phyloP scores from a whole-genome alignment of 1,139 yeast species.

The Kodamaea arcana region DNA sequence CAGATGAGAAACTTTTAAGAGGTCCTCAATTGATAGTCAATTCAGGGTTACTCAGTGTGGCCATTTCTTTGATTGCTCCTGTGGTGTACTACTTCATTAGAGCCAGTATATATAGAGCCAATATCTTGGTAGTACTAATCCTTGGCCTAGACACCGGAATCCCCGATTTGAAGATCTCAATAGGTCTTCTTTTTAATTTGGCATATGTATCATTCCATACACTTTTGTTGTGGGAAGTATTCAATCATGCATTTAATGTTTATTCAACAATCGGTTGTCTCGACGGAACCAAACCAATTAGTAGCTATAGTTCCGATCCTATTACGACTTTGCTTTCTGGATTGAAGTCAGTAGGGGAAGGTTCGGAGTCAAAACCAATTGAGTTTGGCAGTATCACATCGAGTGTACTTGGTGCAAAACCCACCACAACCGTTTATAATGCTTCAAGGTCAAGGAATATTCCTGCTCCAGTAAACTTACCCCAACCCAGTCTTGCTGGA shows the following conservation, averaged over 20 bases:
- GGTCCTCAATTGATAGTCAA: constrained; percentile 33
- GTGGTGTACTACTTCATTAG: constrained; percentile 45
- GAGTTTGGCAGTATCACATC: too few species aligned
- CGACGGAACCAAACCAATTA: constrained; percentile 67
- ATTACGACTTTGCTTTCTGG: constrained; percentile 74
- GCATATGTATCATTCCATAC: constrained; percentile 37
- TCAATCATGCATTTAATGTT: constrained; percentile 62
- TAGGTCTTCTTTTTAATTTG: constrained; percentile 32
- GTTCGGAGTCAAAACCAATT: too few species aligned
- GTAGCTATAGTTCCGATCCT: constrained; percentile 67
- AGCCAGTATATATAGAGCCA: constrained; percentile 39
- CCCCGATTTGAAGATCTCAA: constrained; percentile 35
- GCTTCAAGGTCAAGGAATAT: too few species aligned
- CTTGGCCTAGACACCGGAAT: constrained; percentile 33
- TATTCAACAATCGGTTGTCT: constrained; percentile 82
- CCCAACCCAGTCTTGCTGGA: too few species aligned
- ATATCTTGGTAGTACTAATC: constrained; percentile 22
- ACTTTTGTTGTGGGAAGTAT: constrained; percentile 53
- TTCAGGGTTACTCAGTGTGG: constrained; percentile 31
- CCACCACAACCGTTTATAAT: too few species aligned
- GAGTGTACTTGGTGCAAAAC: too few species aligned
- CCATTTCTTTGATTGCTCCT: constrained; percentile 36
- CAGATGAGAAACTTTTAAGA: constrained; percentile 34
- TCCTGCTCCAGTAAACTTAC: too few species aligned
- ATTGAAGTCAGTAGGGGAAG: constrained; percentile 45